Evolutionary conservation across 169 alveolate species (phyloP).

Genomic region (Cryptosporidium tyzzeri): DNA sequence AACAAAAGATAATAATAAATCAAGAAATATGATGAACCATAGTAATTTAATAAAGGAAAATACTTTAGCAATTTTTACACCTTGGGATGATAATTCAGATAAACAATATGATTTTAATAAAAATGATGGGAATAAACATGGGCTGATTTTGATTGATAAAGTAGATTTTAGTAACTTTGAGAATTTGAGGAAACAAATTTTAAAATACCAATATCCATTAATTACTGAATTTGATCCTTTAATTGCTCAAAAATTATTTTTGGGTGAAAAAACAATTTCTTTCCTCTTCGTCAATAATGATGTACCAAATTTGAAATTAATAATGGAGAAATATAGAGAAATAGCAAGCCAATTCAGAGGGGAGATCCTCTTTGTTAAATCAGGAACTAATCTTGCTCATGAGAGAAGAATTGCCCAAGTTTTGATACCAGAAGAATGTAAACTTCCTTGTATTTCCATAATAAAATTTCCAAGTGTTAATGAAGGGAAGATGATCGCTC

Average conservation of each 20-base stretch:
- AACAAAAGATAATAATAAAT: not conserved
- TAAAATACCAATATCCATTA: slow-evolving; percentile 65
- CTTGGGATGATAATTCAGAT: slow-evolving; percentile 56
- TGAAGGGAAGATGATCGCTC: slow-evolving; percentile 4
- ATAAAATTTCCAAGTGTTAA: slow-evolving; percentile 23
- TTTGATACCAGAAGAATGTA: slow-evolving; percentile 31
- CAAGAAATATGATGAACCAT: not conserved
- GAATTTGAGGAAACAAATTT: slow-evolving; percentile 4
- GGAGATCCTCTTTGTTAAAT: slow-evolving; percentile 27
- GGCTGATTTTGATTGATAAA: not conserved
- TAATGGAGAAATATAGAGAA: slow-evolving; percentile 28
- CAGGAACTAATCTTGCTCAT: slow-evolving; percentile 48
- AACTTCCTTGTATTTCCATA: slow-evolving; percentile 40
- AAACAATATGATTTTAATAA: not conserved
- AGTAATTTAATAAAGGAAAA: not conserved
- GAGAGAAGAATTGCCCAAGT: slow-evolving; percentile 70
- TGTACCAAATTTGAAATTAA: slow-evolving; percentile 7
- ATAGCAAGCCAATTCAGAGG: slow-evolving; percentile 64
- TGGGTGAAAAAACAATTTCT: slow-evolving; percentile 20
- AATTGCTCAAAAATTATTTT: slow-evolving; percentile 58
- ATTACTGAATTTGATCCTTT: slow-evolving; percentile 42
- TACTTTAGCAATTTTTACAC: slow-evolving; percentile 44
- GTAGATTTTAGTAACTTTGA: slow-evolving; percentile 49
- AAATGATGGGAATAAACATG: not conserved
- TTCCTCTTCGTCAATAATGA: slow-evolving; percentile 31